These are phyloP conservation scores for Umbelopsis sp. DNA, from an alignment of 192 early-diverging fungal species.

Conservation along the genomic window DNA sequence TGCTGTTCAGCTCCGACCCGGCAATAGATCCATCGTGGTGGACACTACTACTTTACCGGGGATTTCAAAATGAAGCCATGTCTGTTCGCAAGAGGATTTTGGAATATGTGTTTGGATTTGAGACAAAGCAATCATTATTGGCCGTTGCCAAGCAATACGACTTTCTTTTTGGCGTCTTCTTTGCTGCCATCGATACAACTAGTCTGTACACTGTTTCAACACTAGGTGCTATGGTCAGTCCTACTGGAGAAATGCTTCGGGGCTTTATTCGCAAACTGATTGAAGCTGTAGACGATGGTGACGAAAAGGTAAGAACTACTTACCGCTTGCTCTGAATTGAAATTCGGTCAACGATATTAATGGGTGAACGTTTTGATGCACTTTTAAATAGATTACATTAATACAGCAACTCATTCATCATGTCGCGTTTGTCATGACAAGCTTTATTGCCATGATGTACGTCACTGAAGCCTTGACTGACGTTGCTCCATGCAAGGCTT, in stretches of 20 bases:
- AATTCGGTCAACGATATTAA: neutral
- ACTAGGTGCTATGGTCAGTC: slow-evolving; percentile 30
- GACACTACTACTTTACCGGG: slow-evolving; percentile 33
- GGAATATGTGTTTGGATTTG: slow-evolving; percentile 29
- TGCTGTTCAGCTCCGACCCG: slow-evolving; percentile 11
- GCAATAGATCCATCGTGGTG: slow-evolving; percentile 35
- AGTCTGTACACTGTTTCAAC: slow-evolving; percentile 25
- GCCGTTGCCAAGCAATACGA: slow-evolving; percentile 19
- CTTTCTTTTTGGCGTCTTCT: slow-evolving; percentile 30
- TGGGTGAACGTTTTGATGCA: neutral
- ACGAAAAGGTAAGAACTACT: slow-evolving; percentile 21
- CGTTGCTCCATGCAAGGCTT: slow-evolving; percentile 6
- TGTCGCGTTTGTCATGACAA: slow-evolving; percentile 26
- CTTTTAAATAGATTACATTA: neutral
- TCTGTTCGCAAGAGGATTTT: slow-evolving; percentile 26
- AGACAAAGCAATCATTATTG: slow-evolving; percentile 19
- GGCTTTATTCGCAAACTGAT: slow-evolving; percentile 23
- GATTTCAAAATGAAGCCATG: slow-evolving; percentile 29
- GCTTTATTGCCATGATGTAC: slow-evolving; percentile 28
- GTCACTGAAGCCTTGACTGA: slow-evolving; percentile 30
- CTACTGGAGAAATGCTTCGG: slow-evolving; percentile 31
- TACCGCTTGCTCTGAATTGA: too few species aligned
- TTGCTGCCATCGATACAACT: slow-evolving; percentile 27
- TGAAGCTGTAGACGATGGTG: slow-evolving; percentile 13
- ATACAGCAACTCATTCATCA: slow-evolving; percentile 36